These are phyloP conservation scores for Blastomyces silverae DNA, from an alignment of 2,329 filamentous ascomycete species.

Conservation along the genomic window DNA sequence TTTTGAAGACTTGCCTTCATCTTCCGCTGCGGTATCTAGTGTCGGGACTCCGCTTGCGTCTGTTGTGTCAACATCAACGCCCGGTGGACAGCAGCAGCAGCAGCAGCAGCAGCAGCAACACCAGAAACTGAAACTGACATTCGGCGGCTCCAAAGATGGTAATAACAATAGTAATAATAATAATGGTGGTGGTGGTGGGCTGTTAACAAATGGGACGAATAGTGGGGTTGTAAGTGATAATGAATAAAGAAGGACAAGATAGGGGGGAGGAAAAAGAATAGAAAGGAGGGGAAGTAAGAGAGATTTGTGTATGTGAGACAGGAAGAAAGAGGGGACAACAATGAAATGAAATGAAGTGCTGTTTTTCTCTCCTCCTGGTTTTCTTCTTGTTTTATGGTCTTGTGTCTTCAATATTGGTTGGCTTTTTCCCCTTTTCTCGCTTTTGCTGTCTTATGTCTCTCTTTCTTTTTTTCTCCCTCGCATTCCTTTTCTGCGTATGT, in stretches of 20 bases:
- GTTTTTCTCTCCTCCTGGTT: not conserved
- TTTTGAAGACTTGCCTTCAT: conserved; percentile 48
- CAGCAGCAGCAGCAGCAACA: conserved; percentile 43
- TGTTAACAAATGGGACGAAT: conserved; percentile 27
- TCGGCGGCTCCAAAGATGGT: conserved; percentile 36
- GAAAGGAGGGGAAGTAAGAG: not conserved
- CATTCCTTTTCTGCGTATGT: conserved; percentile 1
- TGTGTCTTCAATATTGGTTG: not conserved
- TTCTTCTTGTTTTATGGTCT: not conserved
- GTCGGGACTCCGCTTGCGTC: conserved; percentile 57
- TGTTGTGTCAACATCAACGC: conserved; percentile 32
- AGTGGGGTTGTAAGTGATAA: conserved; percentile 32
- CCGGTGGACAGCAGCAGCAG: not conserved
- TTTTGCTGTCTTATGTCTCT: too few relatives aligned
- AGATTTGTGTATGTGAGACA: not conserved
- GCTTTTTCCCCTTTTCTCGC: not conserved
- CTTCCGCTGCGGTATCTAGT: conserved; percentile 42
- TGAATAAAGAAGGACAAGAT: conserved; percentile 14
- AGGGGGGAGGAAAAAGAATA: not conserved
- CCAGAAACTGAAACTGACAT: conserved; percentile 61
- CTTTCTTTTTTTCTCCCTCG: not conserved
- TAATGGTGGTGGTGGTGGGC: conserved; percentile 21
- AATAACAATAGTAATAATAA: conserved; percentile 23
- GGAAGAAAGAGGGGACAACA: not conserved
- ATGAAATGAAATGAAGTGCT: conserved; percentile 4